Evolutionary conservation across 2,329 filamentous ascomycete genomes (phyloP).

Genomic region (Botryotinia convoluta): DNA sequence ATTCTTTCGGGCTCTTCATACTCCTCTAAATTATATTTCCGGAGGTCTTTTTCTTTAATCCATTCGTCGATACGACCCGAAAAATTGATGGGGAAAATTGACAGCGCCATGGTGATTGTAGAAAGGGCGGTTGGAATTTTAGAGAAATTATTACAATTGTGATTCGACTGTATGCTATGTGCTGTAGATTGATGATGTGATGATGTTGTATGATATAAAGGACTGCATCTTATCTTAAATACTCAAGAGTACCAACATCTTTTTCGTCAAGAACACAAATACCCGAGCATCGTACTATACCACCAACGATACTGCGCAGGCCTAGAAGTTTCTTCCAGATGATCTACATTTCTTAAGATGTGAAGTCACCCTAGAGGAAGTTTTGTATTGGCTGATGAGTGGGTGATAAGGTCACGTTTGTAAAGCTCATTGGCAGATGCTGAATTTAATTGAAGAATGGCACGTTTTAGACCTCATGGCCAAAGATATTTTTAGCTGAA

Average conservation of each 20-base stretch:
- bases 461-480: not conserved
- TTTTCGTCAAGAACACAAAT: not conserved
- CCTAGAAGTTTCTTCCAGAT: not conserved
- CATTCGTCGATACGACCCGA: not conserved
- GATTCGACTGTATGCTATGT: not conserved
- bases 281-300: not conserved
- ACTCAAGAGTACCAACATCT: not conserved
- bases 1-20: not conserved
- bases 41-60: not conserved
- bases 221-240: not conserved
- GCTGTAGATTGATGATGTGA: not conserved
- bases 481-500: not conserved
- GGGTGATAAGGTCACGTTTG: not conserved
- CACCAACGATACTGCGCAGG: not conserved
- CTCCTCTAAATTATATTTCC: accelerated
- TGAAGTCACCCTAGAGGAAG: not conserved
- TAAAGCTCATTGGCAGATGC: no score
- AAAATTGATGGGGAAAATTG: accelerated
- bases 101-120: not conserved
- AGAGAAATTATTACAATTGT: not conserved
- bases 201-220: not conserved
- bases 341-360: not conserved
- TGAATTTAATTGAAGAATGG: not conserved
- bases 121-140: no score
- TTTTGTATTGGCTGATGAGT: not conserved